These are phyloP conservation scores for Beauveria varroae DNA, from an alignment of 2,329 filamentous ascomycete genomes.

Conservation along the genomic window DNA sequence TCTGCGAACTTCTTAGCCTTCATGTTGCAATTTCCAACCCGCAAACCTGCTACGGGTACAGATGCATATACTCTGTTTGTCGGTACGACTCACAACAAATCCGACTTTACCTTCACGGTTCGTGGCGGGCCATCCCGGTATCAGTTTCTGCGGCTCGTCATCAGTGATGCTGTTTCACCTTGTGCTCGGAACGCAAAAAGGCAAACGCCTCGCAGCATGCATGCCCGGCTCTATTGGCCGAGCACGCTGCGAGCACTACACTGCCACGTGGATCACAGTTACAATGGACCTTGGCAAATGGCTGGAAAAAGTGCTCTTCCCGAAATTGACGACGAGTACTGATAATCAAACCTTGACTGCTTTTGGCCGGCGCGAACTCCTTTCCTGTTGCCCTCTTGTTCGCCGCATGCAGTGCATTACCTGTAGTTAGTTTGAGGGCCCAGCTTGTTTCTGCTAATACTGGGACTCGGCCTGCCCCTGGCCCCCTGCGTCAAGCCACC, in stretches of 20 bases:
- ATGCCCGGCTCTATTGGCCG: too few species aligned
- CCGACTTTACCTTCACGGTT: not conserved
- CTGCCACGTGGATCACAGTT: too few species aligned
- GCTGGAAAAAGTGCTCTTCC: too few species aligned
- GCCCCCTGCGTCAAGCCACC: constrained; percentile 8
- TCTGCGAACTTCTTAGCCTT: not conserved
- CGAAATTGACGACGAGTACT: too few species aligned
- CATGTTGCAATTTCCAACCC: not conserved
- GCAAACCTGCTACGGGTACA: not conserved
- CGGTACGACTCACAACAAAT: not conserved
- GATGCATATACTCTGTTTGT: not conserved
- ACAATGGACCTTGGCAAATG: too few species aligned
- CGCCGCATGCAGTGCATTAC: not conserved
- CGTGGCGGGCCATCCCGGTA: not conserved
- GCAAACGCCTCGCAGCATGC: too few species aligned
- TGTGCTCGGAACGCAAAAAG: too few species aligned
- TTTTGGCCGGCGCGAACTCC: too few species aligned
- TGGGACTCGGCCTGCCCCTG: not conserved
- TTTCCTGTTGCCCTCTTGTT: not conserved
- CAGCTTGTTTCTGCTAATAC: not conserved
- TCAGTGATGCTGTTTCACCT: not conserved
- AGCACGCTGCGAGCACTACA: too few species aligned
- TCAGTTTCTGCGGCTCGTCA: not conserved
- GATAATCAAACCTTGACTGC: too few species aligned
- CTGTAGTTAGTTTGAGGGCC: too few species aligned